A percentile compares a stretch with the other conserved stretches of the same genome.
Conservation (phyloP, 345 rosid genomes). For the Barbarea vulgaris region DNA sequence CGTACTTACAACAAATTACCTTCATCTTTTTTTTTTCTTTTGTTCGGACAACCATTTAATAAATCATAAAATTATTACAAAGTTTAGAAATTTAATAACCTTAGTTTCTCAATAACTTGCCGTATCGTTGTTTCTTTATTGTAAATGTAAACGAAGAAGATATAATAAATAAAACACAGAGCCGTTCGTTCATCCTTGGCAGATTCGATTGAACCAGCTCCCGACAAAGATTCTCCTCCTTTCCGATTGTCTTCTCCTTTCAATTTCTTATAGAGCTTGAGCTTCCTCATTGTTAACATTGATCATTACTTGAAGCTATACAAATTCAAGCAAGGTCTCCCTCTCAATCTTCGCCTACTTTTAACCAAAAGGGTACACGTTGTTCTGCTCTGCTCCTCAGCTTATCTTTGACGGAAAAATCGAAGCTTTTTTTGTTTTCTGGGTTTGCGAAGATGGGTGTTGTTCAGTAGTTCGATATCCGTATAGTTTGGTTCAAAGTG, state of each 20-base stretch:
- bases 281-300: slow-evolving; percentile 22
- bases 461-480: slow-evolving; percentile 8
- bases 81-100: background rate
- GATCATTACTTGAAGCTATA: slow-evolving; percentile 21
- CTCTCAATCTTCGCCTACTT: slow-evolving; percentile 3
- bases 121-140: slow-evolving; percentile 14
- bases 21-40: background rate
- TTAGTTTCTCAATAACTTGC: slow-evolving; percentile 25
- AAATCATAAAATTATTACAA: background rate
- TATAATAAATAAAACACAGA: slow-evolving; percentile 28
- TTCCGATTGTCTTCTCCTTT: slow-evolving; percentile 20
- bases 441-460: background rate
- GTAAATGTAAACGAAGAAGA: slow-evolving; percentile 28
- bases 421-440: slow-evolving; percentile 22
- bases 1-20: background rate
- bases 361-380: background rate
- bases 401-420: slow-evolving; percentile 24
- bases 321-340: slow-evolving; percentile 9
- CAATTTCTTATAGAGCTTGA: background rate
- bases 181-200: slow-evolving; percentile 30
- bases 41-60: background rate
- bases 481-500: background rate
- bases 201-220: slow-evolving; percentile 19
- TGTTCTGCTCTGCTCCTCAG: background rate
- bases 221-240: slow-evolving; percentile 37